Evolutionary conservation across 148 eudicot genomes (phyloP), one percentile per base, ranked within the genome.

Genomic region (Camellia sinensis): DNA sequence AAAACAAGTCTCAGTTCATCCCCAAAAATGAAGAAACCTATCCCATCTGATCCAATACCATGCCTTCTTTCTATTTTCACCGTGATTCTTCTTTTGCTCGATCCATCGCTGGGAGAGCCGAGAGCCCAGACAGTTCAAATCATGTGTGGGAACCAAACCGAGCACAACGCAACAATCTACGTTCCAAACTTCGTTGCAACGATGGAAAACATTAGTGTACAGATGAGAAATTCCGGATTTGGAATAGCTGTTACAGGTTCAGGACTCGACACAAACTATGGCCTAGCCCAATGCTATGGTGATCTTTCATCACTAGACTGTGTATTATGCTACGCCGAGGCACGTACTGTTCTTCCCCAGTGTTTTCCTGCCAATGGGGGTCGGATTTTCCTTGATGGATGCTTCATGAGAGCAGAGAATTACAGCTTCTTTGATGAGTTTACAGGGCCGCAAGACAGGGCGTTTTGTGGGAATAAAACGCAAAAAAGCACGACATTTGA

Each of bases 201-300:
- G 37, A 86, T 86, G 86, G 84, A 79, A n/a, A 86, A 83, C 74
- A 80, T 89, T 45, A 83, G 88, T 74, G 53, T 29, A 1, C 85
- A 89, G 40, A 78, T 89, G 18, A 77, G 85, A 76, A 56, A 45
- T 3, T 46, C 81, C 1, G 83, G 84, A 3, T 89, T 64, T n/a
- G 93, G 89, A 50, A 14, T 13, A 18, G 89, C 91, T 40, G n/a
- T 48, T 1, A 44, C 77, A 0, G 89, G 91, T 21, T 70, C 87
- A 0, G 83, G 87, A 41, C 83, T 79, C 0, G 86, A 90, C 70
- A 73, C 87, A 12, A 78, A 76, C 79, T 89, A 81, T 59, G 89
- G 86, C 53, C 76, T 90, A 1, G 89, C 89, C 15, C 89, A 90
- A 60, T 90, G 93, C 77, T 90, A 90, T 44, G 93, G 91, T 6